Evolutionary conservation across 2,329 filamentous ascomycete genomes (phyloP), one percentile per base, ranked within the genome.

Genomic region (Albifimbria verrucaria): DNA sequence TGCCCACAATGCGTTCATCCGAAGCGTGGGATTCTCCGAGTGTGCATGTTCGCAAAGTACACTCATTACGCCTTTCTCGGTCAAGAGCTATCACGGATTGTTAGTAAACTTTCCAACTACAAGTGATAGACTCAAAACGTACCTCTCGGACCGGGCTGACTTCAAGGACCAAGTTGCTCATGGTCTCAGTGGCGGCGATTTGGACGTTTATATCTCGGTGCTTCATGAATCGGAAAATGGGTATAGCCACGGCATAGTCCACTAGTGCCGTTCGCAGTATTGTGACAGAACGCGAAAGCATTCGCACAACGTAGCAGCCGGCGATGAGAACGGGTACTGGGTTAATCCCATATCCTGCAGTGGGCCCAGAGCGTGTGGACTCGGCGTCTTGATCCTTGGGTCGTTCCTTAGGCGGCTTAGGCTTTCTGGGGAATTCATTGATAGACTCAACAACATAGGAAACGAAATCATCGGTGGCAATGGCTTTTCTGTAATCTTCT

Each of bases 101-200:
- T 62, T 45, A 41, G 45, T 49, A 26, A 55, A 55, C 57, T 23
- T 18, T 10, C 3, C 23, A 18, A 18, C 7, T 21, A n/a, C 7
- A n/a, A 24, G 18, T 21, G 22, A 42, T 23, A 23, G 15, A 17
- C 49, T 21, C 15, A 23, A 23, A 25, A 77, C 86, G 76, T 69
- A 93, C 90, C 68, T 91, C 86, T 69, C 90, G 87, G 84, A 97
- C 92, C 1, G 94, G 92, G 65, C 92, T 97, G 62, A 95, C 90
- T 57, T 96, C 90, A 46, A 92, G 78, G 6, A 96, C 82, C 48
- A 99, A 72, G 68, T 99, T 99, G 62, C 87, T 91, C 39, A 95
- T 82, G 7, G 88, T 87, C 32, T 89, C 87, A 0, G 91, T 95
- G 6, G 93, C 91, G 48, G 92, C 91, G 65, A 94, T 87, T 65